Evolutionary conservation across 306 rosid genomes (phyloP), one percentile per base, ranked within the genome.

Genomic region (Coriaria nepalensis): DNA sequence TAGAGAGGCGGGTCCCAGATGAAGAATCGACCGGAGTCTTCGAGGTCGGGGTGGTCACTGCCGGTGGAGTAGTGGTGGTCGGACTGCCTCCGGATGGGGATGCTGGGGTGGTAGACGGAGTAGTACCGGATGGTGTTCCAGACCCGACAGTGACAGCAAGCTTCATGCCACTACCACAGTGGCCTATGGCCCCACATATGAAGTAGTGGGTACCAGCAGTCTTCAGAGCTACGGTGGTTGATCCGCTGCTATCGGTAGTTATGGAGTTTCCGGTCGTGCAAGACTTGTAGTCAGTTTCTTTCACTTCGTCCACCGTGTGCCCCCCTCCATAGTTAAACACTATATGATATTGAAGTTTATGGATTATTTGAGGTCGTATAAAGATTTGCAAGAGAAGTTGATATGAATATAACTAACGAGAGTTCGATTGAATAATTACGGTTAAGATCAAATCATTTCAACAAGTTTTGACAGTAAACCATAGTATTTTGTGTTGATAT

Each of bases 101-200:
- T 40, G 65, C 47, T 3, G 62, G 68, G 5, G 54, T 52, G 4
- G 83, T 37, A 7, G 46, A 35, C 39, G n/a, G 58, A 20, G 52
- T 39, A 7, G 53, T 6, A 7, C 13, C 1, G 47, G 48, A 20
- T 2, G 52, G 6, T 42, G 73, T 44, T 43, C 74, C 73, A 0
- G 74, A 20, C 6, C 10, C 68, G 4, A 82, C 92, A 7, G 67
- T 68, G 39, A 87, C 82, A 0, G 94, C 49, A 34, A 90, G 72
- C 75, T 90, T 90, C 98, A 90, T 90, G 74, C 98, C 96, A 48
- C 66, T 78, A 0, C 54, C 49, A 7, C 98, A 90, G 8, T 90
- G 98, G 33, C 84, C 86, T 13, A 57, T 56, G 36, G 33, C 10
- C 5, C 71, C 60, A 43, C 98, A 90, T 34, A 81, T 61, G 80